Evolutionary conservation across 306 rosid species (phyloP).

Genomic region (Vachellia pachyceras): DNA sequence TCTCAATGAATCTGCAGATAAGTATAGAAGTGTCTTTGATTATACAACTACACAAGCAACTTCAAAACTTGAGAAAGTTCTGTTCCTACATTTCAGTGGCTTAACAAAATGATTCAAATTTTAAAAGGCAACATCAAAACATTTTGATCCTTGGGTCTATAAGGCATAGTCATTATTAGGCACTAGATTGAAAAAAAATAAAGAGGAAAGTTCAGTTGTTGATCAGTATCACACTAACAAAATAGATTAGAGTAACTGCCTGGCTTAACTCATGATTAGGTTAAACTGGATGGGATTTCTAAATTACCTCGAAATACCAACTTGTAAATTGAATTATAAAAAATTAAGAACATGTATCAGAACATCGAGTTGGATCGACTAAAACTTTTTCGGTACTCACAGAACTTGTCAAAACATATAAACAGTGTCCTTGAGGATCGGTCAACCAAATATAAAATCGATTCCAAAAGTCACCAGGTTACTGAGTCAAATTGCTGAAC

Average conservation of each 20-base stretch:
- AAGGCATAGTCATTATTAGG: neutral
- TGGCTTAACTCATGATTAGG: neutral
- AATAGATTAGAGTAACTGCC: neutral
- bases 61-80: neutral
- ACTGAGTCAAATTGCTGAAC: constrained; percentile 28
- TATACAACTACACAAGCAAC: constrained; percentile 24
- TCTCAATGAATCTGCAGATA: constrained; percentile 74
- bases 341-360: neutral
- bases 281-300: neutral
- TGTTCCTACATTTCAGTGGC: constrained; percentile 1
- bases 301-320: neutral
- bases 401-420: constrained; percentile 8
- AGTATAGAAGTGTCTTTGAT: neutral
- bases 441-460: neutral
- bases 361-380: neutral
- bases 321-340: neutral
- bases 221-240: neutral
- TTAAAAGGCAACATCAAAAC: neutral
- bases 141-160: neutral
- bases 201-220: neutral
- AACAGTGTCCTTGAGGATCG: neutral
- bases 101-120: neutral
- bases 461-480: neutral
- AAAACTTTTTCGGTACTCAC: neutral
- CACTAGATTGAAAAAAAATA: neutral